Base-by-base conservation (phyloP, 2,329 filamentous ascomycete species). In the Aspergillus sp. region DNA sequence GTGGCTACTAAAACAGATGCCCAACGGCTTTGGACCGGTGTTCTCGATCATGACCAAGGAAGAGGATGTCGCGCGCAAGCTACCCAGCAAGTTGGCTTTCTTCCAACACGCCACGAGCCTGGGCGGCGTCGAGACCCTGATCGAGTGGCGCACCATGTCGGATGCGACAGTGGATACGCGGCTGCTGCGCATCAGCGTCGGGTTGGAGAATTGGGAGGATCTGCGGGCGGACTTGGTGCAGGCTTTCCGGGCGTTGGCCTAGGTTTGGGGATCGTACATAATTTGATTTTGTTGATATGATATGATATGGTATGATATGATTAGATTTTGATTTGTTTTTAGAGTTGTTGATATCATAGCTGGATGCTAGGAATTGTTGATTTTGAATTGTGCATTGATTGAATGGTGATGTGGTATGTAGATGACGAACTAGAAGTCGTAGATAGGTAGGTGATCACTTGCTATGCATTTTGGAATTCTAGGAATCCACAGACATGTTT, bases 41-140 rank as follows among this genome's bases (percentile, higher is more conserved):
- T 98, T 98, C 71, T 84, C 89, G 3, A 82, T 98, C 24, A 82
- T 83, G 59, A 83, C 91, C 79, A 84, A 84, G 68, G 79, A 83
- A 2, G 80, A 84, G 61, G 78, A 80, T 1, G 71, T 84, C 54
- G 93, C 95, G 3, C 85, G 82, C 65, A 75, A 80, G 31, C 77
- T 99, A 63, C 95, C 95, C 3, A 90, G 88, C 70, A 90, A 90
- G 75, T 77, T 98, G 73, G 73, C 81, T 2, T 83, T 96, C 49
- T 98, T 98, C 80, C 91, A 96, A 68, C 95, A 99, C 76, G 95
- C 95, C 6, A 99, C 95, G 2, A 96, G 91, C 74, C 77, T 98
- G 29, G 95, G 95, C 2, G 94, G 95, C 4, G 92, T 98, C 10
- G 95, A 98, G 84, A 95, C 91, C 71, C 77, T 98, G 80, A 93